Evolutionary conservation across 2,329 filamentous ascomycete genomes (phyloP).

Genomic region (Penicillium sclerotigenum): DNA sequence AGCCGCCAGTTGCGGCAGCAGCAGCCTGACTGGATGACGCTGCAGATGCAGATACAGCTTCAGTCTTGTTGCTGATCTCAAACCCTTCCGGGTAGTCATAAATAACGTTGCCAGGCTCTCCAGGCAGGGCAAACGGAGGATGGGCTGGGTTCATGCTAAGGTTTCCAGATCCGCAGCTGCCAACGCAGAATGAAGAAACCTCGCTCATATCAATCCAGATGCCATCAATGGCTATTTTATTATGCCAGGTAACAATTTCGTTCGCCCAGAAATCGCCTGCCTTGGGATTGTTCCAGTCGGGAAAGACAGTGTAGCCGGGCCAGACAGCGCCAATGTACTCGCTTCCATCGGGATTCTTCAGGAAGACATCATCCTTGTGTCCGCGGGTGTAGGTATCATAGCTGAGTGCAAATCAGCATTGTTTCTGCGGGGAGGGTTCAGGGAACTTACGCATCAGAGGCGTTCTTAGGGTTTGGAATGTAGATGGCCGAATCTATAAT

Average conservation of each 20-base stretch:
- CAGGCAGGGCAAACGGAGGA: conserved; percentile 62
- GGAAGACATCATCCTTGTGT: conserved; percentile 48
- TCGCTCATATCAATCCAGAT: conserved; percentile 63
- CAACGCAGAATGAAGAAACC: conserved; percentile 64
- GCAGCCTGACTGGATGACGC: conserved; percentile 52
- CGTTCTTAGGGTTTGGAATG: conserved; percentile 67
- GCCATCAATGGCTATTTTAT: conserved; percentile 53
- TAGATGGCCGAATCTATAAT: conserved; percentile 67
- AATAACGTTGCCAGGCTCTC: conserved; percentile 59
- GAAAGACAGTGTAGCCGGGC: conserved; percentile 60
- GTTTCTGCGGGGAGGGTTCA: conserved; percentile 10
- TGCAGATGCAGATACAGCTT: conserved; percentile 59
- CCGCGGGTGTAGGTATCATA: conserved; percentile 53
- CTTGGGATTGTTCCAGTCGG: conserved; percentile 60
- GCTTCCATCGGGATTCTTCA: conserved; percentile 55
- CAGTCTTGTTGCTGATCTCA: conserved; percentile 64
- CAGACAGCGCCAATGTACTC: conserved; percentile 55
- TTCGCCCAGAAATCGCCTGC: conserved; percentile 60
- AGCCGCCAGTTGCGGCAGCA: conserved; percentile 35
- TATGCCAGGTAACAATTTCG: conserved; percentile 51
- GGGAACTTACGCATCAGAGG: conserved; percentile 58
- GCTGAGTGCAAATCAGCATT: conserved; percentile 41
- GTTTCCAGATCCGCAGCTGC: conserved; percentile 66
- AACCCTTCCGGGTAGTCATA: conserved; percentile 67
- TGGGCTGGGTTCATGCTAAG: conserved; percentile 66